Evolutionary conservation across 2,329 filamentous ascomycete genomes (phyloP).

Genomic region (Harringtonia aguacate): DNA sequence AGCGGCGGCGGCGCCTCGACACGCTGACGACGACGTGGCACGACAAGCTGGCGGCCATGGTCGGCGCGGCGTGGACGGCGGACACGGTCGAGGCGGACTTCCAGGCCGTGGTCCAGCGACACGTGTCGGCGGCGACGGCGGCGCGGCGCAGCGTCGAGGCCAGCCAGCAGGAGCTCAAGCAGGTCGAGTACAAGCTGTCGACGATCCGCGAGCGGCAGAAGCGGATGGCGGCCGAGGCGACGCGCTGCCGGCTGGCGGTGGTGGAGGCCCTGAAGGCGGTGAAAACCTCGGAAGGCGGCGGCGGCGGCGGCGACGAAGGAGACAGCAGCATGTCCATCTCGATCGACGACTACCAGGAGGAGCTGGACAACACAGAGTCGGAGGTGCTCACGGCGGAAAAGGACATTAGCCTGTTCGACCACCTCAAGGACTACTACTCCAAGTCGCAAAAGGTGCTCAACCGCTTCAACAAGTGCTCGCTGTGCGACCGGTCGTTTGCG

Average conservation of each 20-base stretch:
- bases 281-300: constrained; percentile 22
- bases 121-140: constrained; percentile 46
- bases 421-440: constrained; percentile 60
- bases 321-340: constrained; percentile 17
- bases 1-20: constrained; percentile 62
- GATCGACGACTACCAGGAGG: constrained; percentile 43
- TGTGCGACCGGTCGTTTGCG: constrained; percentile 63
- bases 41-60: constrained; percentile 52
- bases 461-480: constrained; percentile 60
- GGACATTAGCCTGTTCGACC: constrained; percentile 58
- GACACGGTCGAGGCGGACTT: constrained; percentile 62
- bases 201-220: constrained; percentile 52
- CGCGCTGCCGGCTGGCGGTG: constrained; percentile 48
- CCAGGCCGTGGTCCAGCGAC: constrained; percentile 49
- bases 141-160: constrained; percentile 62
- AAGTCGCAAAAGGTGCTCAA: constrained; percentile 56
- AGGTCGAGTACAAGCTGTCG: constrained; percentile 63
- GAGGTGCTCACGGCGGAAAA: constrained; percentile 52
- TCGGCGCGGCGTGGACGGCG: constrained; percentile 59
- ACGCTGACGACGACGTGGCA: constrained; percentile 69
- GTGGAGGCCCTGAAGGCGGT: constrained; percentile 34
- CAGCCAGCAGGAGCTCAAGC: constrained; percentile 60
- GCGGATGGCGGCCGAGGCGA: constrained; percentile 51
- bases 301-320: constrained; percentile 14
- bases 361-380: constrained; percentile 37